Base-by-base conservation (phyloP, 441 rosid genomes). In the Isatis lusitanica region DNA sequence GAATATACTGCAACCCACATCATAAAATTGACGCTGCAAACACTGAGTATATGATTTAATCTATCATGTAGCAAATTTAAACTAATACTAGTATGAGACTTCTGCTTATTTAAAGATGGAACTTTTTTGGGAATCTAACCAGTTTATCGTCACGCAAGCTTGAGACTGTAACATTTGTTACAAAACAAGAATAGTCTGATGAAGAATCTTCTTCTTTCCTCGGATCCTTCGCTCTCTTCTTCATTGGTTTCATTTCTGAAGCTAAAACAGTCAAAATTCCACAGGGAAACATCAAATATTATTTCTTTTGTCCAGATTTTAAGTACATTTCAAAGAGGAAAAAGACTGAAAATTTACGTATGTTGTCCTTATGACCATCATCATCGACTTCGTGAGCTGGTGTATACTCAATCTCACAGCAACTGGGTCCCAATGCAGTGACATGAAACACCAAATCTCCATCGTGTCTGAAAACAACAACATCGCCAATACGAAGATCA, bases 401-500 rank as follows among this genome's bases (percentile, higher is more conserved):
- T 16, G 52, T 21, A 35, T 74, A 67, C 2, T 59, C 26, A 39
- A 50, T 42, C 31, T 67, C 73, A 67, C 78, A 67, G 43, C 17
- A 60, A 60, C 40, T 60, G n/a, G 18, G 46, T 4, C 73, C 73
- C 18, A 67, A 36, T 16, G 50, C n/a, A 35, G 65, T 69, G 5
- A 63, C 70, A 53, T 68, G 74, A 12, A 75, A 75, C 38, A 33
- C 35, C 21, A 68, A 28, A 13, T 64, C 70, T 26, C 75, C 79
- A 46, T 63, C 71, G 2, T 70, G 60, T 70, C 67, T 55, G 24
- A 76, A 76, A 63, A 76, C 31, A 35, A 70, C 15, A 26, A 76
- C 16, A 53, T 76, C 79, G 0, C 79, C 79, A 1, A 47, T 26
- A 18, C 71, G 79, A 7, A 70, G 26, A 56, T 57, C 71, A 63